phyloP scores from a whole-genome alignment of 2,329 filamentous ascomycete species.

The Zopfia rhizophila region DNA sequence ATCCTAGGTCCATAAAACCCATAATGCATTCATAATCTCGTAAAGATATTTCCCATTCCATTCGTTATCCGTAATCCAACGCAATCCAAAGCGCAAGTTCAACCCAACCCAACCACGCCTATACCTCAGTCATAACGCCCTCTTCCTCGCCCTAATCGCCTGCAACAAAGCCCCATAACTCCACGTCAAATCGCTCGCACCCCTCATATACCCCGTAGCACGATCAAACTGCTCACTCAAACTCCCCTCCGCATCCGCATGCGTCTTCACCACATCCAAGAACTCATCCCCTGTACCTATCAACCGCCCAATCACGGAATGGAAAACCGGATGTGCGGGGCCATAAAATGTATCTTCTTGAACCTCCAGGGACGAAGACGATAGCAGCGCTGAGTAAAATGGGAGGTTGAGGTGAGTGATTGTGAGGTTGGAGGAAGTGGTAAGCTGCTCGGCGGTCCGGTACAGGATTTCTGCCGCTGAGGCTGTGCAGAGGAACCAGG shows the following conservation, averaged over 20 bases:
- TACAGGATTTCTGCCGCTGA: conserved; percentile 54
- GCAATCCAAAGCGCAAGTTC: no score
- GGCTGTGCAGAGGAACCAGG: conserved; percentile 57
- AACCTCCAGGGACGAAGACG: conserved; percentile 33
- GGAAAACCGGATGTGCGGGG: conserved; percentile 38
- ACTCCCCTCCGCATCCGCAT: conserved; percentile 50
- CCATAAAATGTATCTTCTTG: conserved; percentile 35
- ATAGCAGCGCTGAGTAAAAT: conserved; percentile 51
- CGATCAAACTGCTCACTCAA: conserved; percentile 59
- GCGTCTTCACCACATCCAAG: conserved; percentile 51
- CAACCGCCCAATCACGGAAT: conserved; percentile 44
- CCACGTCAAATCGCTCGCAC: conserved; percentile 58
- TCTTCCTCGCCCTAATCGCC: conserved; percentile 49
- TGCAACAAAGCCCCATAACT: conserved; percentile 57
- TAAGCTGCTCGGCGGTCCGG: conserved; percentile 45
- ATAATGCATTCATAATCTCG: no score
- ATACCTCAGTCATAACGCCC: no score
- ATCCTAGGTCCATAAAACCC: no score
- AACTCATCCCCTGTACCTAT: conserved; percentile 53
- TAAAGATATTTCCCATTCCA: no score
- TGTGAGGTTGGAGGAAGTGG: conserved; percentile 37
- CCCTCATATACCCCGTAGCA: conserved; percentile 51
- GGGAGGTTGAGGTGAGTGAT: conserved; percentile 43
- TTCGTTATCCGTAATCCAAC: no score
- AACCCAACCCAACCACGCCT: no score